Conservation (phyloP, 345 rosid species). For the Camelina neglecta region DNA sequence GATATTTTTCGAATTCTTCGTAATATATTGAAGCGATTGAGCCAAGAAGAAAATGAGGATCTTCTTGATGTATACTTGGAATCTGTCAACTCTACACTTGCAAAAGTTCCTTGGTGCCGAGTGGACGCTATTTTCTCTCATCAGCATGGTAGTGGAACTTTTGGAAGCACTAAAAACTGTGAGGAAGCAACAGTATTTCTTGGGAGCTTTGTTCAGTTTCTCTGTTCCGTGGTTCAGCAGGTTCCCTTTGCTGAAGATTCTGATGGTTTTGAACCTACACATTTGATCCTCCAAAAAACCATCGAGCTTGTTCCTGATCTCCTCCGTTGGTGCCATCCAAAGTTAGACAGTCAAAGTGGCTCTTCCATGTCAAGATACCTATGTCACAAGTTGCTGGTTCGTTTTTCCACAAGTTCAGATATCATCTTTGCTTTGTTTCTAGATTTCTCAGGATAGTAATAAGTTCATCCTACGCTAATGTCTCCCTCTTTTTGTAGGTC, state of each 20-base stretch:
- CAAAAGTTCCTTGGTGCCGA: constrained; percentile 56
- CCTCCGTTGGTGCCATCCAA: constrained; percentile 63
- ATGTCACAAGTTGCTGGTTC: constrained; percentile 83
- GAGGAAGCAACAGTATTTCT: constrained; percentile 52
- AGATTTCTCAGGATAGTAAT: constrained; percentile 3
- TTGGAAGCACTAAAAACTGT: constrained; percentile 31
- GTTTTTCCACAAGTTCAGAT: constrained; percentile 27
- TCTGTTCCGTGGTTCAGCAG: constrained; percentile 72
- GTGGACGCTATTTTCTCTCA: constrained; percentile 46
- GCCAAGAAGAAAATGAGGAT: constrained; percentile 56
- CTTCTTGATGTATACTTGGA: constrained; percentile 51
- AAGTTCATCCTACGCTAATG: constrained; percentile 1
- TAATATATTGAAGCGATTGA: constrained; percentile 62
- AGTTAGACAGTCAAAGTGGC: constrained; percentile 45
- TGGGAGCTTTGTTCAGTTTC: constrained; percentile 71
- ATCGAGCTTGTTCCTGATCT: constrained; percentile 62
- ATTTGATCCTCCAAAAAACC: constrained; percentile 47
- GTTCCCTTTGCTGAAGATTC: constrained; percentile 40
- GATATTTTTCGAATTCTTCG: constrained; percentile 58
- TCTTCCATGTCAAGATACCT: constrained; percentile 58
- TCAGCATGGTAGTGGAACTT: constrained; percentile 38
- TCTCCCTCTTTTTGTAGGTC: constrained; percentile 58
- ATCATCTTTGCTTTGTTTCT: constrained; percentile 20
- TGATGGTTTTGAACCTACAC: constrained; percentile 43
- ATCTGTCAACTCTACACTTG: constrained; percentile 54